These are phyloP conservation scores for Cordyceps javanica DNA, from an alignment of 2,329 filamentous ascomycete genomes.

Conservation along the genomic window DNA sequence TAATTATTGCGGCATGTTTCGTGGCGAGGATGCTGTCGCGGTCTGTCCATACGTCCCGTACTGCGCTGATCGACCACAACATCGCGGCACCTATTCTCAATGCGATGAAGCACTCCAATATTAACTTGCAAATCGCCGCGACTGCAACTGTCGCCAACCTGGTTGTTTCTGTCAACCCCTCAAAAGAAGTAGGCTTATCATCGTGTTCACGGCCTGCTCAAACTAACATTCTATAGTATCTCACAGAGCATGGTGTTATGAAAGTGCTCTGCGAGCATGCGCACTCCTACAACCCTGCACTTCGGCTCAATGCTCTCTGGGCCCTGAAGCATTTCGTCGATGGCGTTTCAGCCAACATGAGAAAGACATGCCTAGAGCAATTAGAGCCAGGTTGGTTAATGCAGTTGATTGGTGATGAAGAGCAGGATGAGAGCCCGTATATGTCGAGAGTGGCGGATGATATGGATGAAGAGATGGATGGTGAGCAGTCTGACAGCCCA, in stretches of 20 bases:
- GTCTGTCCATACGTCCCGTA: conserved; percentile 77
- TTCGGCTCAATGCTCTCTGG: conserved; percentile 86
- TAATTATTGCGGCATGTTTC: conserved; percentile 80
- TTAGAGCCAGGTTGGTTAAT: conserved; percentile 76
- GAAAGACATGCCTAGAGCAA: conserved; percentile 70
- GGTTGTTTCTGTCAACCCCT: conserved; percentile 81
- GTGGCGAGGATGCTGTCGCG: conserved; percentile 75
- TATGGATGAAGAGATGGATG: conserved; percentile 54
- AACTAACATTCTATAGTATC: conserved; percentile 44
- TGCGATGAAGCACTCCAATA: conserved; percentile 66
- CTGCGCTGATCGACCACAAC: conserved; percentile 78
- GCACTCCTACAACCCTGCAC: conserved; percentile 68
- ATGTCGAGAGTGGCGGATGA: conserved; percentile 33
- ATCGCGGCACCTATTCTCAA: conserved; percentile 71
- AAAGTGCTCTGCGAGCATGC: conserved; percentile 77
- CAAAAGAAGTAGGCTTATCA: conserved; percentile 68
- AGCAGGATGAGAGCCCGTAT: conserved; percentile 45
- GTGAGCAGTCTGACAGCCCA: conserved; percentile 42
- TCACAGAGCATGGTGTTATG: conserved; percentile 69
- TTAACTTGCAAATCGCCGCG: conserved; percentile 79
- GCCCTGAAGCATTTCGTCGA: conserved; percentile 85
- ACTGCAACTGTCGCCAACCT: conserved; percentile 82
- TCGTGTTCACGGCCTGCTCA: conserved; percentile 2
- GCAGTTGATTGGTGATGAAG: conserved; percentile 64
- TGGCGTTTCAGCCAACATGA: conserved; percentile 63